These are phyloP conservation scores for Calonectria pauciramosa DNA, from an alignment of 2,329 filamentous ascomycete genomes.

Conservation along the genomic window DNA sequence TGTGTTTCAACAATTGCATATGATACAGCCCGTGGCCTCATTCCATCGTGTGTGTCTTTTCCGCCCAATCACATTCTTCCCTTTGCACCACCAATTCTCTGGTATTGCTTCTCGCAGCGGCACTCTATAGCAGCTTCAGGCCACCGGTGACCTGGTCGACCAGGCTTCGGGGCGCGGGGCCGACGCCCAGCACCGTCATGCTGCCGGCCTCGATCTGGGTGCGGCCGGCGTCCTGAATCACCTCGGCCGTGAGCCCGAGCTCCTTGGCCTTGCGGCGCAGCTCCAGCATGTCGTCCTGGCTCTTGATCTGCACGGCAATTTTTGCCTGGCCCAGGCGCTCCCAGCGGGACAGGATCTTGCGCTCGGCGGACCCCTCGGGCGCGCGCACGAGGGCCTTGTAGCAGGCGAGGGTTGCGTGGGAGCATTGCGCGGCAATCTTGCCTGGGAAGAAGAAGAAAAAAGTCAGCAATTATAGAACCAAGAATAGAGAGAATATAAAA, in stretches of 20 bases:
- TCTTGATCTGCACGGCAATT: slow-evolving; percentile 90
- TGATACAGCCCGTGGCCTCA: slow-evolving; percentile 11
- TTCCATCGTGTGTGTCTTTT: background rate
- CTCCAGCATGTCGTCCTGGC: slow-evolving; percentile 83
- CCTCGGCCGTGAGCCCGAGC: slow-evolving; percentile 87
- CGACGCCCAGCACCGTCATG: slow-evolving; percentile 89
- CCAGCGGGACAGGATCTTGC: slow-evolving; percentile 83
- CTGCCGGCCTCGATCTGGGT: slow-evolving; percentile 97
- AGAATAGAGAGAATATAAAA: background rate
- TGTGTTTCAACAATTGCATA: slow-evolving; percentile 11
- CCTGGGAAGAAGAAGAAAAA: slow-evolving; percentile 64
- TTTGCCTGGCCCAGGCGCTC: slow-evolving; percentile 90
- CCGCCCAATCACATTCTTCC: background rate
- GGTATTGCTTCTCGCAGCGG: background rate
- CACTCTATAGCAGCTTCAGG: slow-evolving; percentile 81
- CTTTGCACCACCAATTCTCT: background rate
- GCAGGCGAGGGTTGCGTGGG: slow-evolving; percentile 96
- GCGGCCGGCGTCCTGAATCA: slow-evolving; percentile 94
- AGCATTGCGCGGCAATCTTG: slow-evolving; percentile 96
- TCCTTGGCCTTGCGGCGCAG: slow-evolving; percentile 84
- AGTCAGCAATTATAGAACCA: background rate
- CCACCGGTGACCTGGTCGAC: slow-evolving; percentile 89
- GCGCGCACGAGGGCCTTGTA: slow-evolving; percentile 84
- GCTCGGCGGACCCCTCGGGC: slow-evolving; percentile 66
- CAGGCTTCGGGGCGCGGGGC: slow-evolving; percentile 85